Conservation (phyloP, 2,329 filamentous ascomycete genomes). For the Curvularia verruculosa region DNA sequence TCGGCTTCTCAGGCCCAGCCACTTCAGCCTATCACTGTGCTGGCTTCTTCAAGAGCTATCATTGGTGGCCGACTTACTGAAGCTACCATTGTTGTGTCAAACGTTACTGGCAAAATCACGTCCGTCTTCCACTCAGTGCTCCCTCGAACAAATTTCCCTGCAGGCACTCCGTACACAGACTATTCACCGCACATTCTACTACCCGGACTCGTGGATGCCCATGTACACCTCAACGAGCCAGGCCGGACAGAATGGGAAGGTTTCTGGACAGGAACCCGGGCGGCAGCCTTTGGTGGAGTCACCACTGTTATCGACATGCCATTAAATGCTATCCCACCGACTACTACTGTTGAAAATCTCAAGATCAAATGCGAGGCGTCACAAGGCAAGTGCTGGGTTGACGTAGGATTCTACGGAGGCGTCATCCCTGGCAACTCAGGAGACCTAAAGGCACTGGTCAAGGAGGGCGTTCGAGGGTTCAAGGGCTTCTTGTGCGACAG, state of each 20-base stretch:
- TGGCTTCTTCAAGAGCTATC: constrained; percentile 84
- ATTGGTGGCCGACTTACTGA: constrained; percentile 77
- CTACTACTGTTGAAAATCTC: constrained; percentile 83
- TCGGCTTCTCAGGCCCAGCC: constrained; percentile 36
- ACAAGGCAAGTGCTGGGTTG: constrained; percentile 90
- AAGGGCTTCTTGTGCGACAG: constrained; percentile 98
- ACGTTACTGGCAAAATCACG: constrained; percentile 80
- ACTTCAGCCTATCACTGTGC: constrained; percentile 66
- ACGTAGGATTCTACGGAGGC: constrained; percentile 97
- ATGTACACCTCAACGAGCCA: constrained; percentile 97
- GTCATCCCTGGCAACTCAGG: constrained; percentile 86
- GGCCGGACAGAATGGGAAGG: constrained; percentile 98
- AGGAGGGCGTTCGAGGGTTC: constrained; percentile 89
- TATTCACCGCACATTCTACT: constrained; percentile 84
- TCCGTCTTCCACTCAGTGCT: constrained; percentile 75
- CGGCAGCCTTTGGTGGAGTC: constrained; percentile 92
- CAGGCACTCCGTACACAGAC: constrained; percentile 75
- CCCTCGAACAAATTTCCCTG: constrained; percentile 75
- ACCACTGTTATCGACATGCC: constrained; percentile 99
- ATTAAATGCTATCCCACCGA: constrained; percentile 93
- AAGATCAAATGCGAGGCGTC: constrained; percentile 86
- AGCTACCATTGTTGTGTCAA: constrained; percentile 82
- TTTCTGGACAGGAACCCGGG: constrained; percentile 91
- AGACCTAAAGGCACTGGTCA: constrained; percentile 79
- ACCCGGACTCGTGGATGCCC: constrained; percentile 92